A percentile compares a stretch with the other conserved stretches of the same genome.
Evolutionary conservation across 2,329 filamentous ascomycete genomes (phyloP).

Genomic region (Talaromyces albobiverticillius): DNA sequence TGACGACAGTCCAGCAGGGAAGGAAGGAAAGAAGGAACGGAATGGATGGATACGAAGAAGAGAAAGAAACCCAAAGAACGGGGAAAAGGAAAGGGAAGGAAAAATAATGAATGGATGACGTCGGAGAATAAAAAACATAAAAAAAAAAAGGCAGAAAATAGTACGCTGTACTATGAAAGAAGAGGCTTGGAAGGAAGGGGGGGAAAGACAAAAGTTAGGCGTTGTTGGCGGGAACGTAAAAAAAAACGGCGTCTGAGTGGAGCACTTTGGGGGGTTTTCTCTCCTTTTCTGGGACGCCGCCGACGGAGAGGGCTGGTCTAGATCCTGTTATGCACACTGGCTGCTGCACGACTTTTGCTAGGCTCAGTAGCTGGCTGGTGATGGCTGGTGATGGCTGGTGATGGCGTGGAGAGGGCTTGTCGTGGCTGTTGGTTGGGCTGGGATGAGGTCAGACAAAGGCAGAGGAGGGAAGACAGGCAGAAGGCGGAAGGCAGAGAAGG

Average conservation of each 20-base stretch:
- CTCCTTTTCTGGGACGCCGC: neutral
- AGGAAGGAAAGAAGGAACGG: neutral
- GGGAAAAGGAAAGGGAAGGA: conserved; percentile 16
- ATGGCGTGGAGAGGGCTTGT: neutral
- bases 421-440: too few relatives aligned
- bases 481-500: neutral
- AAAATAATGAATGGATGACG: conserved; percentile 19
- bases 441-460: neutral
- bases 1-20: neutral
- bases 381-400: too few relatives aligned
- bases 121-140: conserved; percentile 14
- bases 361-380: neutral
- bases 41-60: conserved; percentile 9
- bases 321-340: too few relatives aligned
- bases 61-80: too few relatives aligned
- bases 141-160: conserved; percentile 6
- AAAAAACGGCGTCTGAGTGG: neutral
- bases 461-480: neutral
- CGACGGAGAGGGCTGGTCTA: neutral
- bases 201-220: neutral
- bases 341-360: too few relatives aligned
- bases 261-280: neutral
- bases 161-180: neutral
- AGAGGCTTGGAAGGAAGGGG: neutral
- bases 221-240: neutral